A percentile compares a stretch with the other conserved stretches of the same genome.
Conservation (phyloP, 805 yeast genomes). For the Pichia nakasei region DNA sequence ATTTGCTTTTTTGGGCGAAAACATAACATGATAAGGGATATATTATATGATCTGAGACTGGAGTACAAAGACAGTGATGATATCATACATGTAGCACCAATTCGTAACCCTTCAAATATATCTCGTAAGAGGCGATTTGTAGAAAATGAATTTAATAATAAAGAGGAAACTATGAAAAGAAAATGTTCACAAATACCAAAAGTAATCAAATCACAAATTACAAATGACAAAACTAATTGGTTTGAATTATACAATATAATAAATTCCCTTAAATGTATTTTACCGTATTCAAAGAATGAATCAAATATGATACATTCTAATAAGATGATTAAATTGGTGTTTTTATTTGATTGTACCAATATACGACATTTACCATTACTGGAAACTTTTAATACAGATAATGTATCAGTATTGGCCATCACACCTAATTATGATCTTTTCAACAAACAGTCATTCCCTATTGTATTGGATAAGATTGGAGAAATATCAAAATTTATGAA, state of each 20-base stretch:
- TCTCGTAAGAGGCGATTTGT: neutral
- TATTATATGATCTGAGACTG: neutral
- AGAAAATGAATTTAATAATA: neutral
- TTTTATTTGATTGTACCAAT: slow-evolving; percentile 4
- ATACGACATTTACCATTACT: neutral
- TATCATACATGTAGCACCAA: neutral
- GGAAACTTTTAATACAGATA: neutral
- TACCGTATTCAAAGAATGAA: neutral
- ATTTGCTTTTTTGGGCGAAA: too few relatives aligned
- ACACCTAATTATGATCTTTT: slow-evolving; percentile 14
- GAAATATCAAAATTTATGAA: slow-evolving; percentile 16
- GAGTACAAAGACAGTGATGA: neutral
- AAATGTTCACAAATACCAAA: neutral
- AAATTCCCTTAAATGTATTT: neutral
- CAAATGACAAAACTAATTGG: slow-evolving; percentile 2
- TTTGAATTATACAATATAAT: neutral
- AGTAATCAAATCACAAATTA: slow-evolving; percentile 6
- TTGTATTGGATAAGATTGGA: slow-evolving; percentile 23
- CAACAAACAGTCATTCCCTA: slow-evolving; percentile 18
- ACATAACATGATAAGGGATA: neutral
- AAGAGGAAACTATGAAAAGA: neutral
- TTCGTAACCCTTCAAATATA: neutral
- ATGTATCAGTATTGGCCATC: slow-evolving; percentile 15
- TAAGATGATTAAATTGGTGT: neutral
- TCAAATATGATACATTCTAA: neutral